A percentile compares a stretch with the other conserved stretches of the same genome.
Evolutionary conservation across 1,284 basidiomycete species (phyloP).

Genomic region (Sporisorium graminicola): DNA sequence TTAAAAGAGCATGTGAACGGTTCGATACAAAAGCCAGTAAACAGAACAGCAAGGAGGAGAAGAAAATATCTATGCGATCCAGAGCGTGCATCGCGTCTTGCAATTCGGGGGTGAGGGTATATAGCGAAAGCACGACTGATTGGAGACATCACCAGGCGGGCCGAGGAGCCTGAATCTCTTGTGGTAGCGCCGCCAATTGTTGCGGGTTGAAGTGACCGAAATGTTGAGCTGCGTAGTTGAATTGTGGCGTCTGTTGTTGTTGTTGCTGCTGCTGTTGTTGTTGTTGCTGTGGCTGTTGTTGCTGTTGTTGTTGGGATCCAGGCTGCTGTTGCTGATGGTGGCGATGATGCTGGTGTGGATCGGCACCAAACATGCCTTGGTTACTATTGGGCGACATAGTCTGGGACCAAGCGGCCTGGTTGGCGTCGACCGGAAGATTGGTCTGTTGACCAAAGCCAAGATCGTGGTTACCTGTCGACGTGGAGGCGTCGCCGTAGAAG

Average conservation of each 20-base stretch:
- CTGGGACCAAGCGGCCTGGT: constrained; percentile 30
- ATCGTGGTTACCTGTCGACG: constrained; percentile 6
- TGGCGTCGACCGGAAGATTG: constrained; percentile 15
- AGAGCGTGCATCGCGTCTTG: too few relatives aligned
- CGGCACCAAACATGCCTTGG: constrained; percentile 28
- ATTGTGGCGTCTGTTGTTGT: not conserved
- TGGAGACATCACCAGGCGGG: constrained; percentile 24
- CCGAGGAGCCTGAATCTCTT: constrained; percentile 42
- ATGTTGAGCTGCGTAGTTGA: constrained; percentile 24
- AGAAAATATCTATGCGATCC: not conserved
- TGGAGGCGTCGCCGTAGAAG: constrained; percentile 26
- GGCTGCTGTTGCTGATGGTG: constrained; percentile 16
- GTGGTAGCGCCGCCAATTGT: constrained; percentile 33
- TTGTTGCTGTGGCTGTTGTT: constrained; percentile 4
- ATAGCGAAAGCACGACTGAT: not conserved
- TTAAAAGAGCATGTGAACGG: not conserved
- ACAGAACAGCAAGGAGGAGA: not conserved
- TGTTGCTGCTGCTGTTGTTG: constrained; percentile 24
- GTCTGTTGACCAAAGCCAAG: constrained; percentile 9
- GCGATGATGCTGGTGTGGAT: constrained; percentile 19
- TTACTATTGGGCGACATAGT: constrained; percentile 22
- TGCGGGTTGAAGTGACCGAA: constrained; percentile 48
- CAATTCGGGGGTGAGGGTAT: not conserved
- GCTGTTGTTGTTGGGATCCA: constrained; percentile 12
- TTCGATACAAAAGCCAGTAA: constrained; percentile 6